phyloP scores from a whole-genome alignment of 805 yeast species.

The Hanseniaspora lindneri region DNA sequence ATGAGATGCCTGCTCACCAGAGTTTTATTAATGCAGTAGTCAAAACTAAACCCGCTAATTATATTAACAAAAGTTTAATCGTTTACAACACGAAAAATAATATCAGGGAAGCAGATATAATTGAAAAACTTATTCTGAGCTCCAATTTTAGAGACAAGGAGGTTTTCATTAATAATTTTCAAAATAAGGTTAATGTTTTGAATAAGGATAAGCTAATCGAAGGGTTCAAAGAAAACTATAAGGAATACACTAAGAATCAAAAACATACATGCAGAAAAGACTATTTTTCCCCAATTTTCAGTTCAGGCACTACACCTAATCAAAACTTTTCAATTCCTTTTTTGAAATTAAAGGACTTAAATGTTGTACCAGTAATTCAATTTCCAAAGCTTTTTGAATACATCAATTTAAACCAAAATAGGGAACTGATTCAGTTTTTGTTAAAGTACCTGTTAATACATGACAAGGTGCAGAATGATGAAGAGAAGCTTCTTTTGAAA shows the following conservation, averaged over 20 bases:
- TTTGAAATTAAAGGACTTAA: neutral
- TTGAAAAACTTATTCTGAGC: neutral
- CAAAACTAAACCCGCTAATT: neutral
- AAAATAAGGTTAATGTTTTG: neutral
- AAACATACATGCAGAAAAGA: neutral
- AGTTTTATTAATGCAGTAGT: neutral
- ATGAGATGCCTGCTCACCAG: neutral
- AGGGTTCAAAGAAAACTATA: neutral
- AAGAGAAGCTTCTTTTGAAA: too few relatives aligned
- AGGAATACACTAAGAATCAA: neutral
- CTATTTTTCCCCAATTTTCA: neutral
- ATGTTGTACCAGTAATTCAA: constrained; percentile 2
- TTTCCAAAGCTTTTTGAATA: constrained; percentile 11
- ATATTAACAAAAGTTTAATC: neutral
- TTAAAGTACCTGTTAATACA: constrained; percentile 1
- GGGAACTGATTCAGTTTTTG: constrained; percentile 10
- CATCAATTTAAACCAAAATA: constrained; percentile 6
- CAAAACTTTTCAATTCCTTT: neutral
- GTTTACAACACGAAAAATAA: neutral
- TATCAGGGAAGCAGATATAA: neutral
- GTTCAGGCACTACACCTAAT: neutral
- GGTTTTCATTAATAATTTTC: neutral
- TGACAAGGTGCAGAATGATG: neutral
- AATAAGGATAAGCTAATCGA: neutral
- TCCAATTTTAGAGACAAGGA: neutral